Evolutionary conservation across 1,284 basidiomycete genomes (phyloP).

Genomic region (Cutaneotrichosporon arboriforme): DNA sequence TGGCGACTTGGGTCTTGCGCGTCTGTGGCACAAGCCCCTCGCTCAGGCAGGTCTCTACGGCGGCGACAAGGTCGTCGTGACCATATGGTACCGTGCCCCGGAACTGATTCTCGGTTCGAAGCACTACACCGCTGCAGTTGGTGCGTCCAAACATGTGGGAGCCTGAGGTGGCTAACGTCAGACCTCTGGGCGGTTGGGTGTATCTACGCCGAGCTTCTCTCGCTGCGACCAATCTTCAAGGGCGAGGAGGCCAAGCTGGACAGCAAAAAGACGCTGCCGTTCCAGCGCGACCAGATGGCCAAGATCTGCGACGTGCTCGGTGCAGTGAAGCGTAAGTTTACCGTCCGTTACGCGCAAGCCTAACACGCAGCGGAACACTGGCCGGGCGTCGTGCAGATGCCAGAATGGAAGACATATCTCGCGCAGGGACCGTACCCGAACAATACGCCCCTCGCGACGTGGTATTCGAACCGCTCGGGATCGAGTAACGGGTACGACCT

Average conservation of each 20-base stretch:
- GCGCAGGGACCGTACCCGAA: constrained; percentile 57
- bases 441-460: constrained; percentile 46
- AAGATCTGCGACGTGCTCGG: constrained; percentile 95
- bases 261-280: constrained; percentile 74
- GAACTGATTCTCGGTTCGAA: constrained; percentile 91
- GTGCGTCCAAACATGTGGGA: constrained; percentile 31
- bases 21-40: constrained; percentile 55
- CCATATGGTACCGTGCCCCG: constrained; percentile 97
- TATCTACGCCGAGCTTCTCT: constrained; percentile 91
- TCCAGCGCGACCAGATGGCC: constrained; percentile 87
- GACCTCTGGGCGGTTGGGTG: constrained; percentile 96
- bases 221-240: constrained; percentile 94
- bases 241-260: constrained; percentile 98
- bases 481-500: constrained; percentile 65
- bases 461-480: constrained; percentile 64
- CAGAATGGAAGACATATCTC: constrained; percentile 78
- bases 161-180: constrained; percentile 11
- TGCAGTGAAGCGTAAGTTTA: constrained; percentile 66
- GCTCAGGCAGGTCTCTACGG: constrained; percentile 53
- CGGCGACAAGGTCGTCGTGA: constrained; percentile 97
- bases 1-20: constrained; percentile 89
- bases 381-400: constrained; percentile 80
- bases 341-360: neutral
- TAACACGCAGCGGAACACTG: constrained; percentile 60
- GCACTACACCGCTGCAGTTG: constrained; percentile 91